A percentile compares a stretch with the other conserved stretches of the same genome.
Evolutionary conservation across 148 eudicot species (phyloP).

Genomic region (Chenopodium suecicum): DNA sequence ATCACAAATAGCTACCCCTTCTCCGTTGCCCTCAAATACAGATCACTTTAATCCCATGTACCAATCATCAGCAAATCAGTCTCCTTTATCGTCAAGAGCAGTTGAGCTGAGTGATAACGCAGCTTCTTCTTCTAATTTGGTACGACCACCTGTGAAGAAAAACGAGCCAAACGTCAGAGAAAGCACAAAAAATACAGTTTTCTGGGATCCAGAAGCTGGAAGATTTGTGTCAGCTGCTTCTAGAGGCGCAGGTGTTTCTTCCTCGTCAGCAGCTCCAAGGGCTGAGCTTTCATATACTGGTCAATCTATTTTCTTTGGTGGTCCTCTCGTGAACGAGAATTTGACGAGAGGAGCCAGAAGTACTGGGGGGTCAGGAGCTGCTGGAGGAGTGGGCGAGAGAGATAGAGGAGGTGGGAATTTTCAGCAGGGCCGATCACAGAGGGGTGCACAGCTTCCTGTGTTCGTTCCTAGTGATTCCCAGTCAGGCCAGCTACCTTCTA

Average conservation of each 20-base stretch:
- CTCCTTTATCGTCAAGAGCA: conserved; percentile 55
- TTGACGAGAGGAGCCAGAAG: conserved; percentile 37
- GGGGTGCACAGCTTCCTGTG: conserved; percentile 88
- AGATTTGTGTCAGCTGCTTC: conserved; percentile 66
- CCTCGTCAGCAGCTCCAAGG: conserved; percentile 46
- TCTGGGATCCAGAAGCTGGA: conserved; percentile 86
- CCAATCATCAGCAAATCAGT: conserved; percentile 61
- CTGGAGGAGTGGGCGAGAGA: conserved; percentile 26
- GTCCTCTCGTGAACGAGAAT: conserved; percentile 61
- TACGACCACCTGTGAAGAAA: conserved; percentile 31
- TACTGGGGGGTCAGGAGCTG: conserved; percentile 17
- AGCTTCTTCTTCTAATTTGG: background rate
- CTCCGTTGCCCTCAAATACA: conserved; percentile 40
- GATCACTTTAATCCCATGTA: conserved; percentile 64
- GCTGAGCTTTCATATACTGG: conserved; percentile 63
- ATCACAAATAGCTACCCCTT: conserved; percentile 39
- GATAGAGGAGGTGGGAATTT: conserved; percentile 41
- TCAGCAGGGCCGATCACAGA: conserved; percentile 73
- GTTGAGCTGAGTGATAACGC: conserved; percentile 30
- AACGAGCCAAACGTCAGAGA: conserved; percentile 25
- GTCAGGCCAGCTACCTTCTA: conserved; percentile 42
- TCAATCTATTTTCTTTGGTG: conserved; percentile 85
- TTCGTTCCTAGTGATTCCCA: conserved; percentile 81
- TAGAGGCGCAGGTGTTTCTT: conserved; percentile 30
- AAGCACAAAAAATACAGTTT: conserved; percentile 49